phyloP scores from a whole-genome alignment of 2,329 filamentous ascomycete species.

The Xylaria sp. region DNA sequence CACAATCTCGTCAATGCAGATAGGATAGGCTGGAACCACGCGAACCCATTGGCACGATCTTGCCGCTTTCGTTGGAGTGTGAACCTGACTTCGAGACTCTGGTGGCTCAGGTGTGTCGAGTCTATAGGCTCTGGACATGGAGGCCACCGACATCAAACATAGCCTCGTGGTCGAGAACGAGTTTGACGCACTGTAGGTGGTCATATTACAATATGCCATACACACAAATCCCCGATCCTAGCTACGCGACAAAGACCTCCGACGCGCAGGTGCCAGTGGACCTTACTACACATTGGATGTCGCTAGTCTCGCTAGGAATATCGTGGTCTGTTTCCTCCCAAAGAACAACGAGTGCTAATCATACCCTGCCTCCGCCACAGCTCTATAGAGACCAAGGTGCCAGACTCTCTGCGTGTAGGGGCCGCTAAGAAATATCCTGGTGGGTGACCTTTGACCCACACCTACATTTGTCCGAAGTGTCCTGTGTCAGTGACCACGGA shows the following conservation, averaged over 20 bases:
- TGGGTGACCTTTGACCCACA: constrained; percentile 41
- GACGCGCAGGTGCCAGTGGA: background rate
- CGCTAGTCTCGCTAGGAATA: constrained; percentile 5
- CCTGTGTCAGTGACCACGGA: background rate
- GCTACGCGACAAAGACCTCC: constrained; percentile 20
- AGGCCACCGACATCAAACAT: constrained; percentile 50
- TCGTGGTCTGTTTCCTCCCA: background rate
- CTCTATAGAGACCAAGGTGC: constrained; percentile 54
- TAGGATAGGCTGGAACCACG: background rate
- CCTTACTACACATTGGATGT: background rate
- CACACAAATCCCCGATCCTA: background rate
- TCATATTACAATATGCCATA: background rate
- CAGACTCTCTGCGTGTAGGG: constrained; percentile 39
- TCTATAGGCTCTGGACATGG: constrained; percentile 35
- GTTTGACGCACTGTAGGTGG: constrained; percentile 65
- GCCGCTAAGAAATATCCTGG: constrained; percentile 50
- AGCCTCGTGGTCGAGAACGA: constrained; percentile 61
- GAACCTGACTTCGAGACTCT: background rate
- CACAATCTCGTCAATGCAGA: background rate
- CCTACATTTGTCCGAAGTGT: background rate
- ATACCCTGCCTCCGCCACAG: constrained; percentile 38
- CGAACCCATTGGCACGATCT: background rate
- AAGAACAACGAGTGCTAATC: constrained; percentile 23
- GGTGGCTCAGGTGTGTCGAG: background rate
- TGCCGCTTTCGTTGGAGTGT: background rate